Conservation (phyloP, 371 early-diverging fungal species). For the Apophysomyces elegans region DNA sequence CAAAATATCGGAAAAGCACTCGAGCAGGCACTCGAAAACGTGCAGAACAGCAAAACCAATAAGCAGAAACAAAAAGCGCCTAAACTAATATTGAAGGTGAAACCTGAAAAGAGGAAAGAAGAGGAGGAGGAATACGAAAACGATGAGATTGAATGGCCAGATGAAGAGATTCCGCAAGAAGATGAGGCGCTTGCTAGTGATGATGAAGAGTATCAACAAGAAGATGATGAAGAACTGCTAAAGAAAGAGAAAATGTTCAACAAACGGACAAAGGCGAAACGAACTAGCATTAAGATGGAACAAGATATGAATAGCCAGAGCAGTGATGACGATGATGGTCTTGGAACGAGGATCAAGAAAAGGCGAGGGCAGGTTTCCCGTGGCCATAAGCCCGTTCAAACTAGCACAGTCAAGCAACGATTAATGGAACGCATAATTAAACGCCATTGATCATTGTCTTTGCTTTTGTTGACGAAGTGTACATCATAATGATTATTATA, state of each 20-base stretch:
- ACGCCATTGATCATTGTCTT: constrained; percentile 4
- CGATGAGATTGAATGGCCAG: constrained; percentile 15
- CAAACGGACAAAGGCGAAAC: constrained; percentile 15
- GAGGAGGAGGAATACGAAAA: constrained; percentile 11
- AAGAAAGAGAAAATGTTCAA: constrained; percentile 24
- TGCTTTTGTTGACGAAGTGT: too few species aligned
- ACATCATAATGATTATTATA: too few species aligned
- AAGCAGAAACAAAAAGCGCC: not conserved
- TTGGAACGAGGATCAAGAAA: constrained; percentile 7
- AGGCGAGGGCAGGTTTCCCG: not conserved
- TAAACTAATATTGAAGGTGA: constrained; percentile 14
- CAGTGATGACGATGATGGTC: constrained; percentile 19
- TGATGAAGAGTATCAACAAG: constrained; percentile 31
- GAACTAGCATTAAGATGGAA: constrained; percentile 5
- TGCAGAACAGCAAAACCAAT: not conserved
- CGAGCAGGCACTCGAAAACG: constrained; percentile 11
- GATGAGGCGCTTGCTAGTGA: constrained; percentile 9
- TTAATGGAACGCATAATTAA: constrained; percentile 27
- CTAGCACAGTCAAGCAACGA: constrained; percentile 30
- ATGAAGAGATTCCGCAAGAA: constrained; percentile 12
- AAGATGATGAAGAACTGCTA: constrained; percentile 25
- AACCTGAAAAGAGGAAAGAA: constrained; percentile 1
- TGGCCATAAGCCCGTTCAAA: not conserved
- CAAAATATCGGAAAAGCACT: constrained; percentile 4
- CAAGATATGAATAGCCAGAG: constrained; percentile 18